A percentile compares a stretch with the other conserved stretches of the same genome.
phyloP scores from a whole-genome alignment of 345 rosid genomes.

The Melaleuca quinquenervia region DNA sequence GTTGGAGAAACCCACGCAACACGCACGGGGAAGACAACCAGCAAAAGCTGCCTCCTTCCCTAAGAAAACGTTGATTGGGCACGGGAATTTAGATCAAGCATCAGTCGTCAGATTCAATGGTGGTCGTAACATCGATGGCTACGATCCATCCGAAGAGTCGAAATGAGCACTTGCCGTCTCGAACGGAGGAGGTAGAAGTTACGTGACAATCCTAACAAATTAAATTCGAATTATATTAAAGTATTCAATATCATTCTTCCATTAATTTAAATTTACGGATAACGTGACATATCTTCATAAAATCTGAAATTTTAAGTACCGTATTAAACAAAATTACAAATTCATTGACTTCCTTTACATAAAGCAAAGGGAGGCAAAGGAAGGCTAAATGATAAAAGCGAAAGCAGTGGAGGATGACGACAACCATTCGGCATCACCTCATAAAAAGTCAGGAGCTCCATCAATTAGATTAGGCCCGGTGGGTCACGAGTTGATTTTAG shows the following conservation, averaged over 20 bases:
- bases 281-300: too few species aligned
- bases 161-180: neutral
- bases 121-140: neutral
- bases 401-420: neutral
- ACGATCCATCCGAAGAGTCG: neutral
- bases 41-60: neutral
- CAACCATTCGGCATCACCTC: neutral
- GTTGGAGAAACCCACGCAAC: neutral
- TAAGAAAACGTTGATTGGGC: neutral
- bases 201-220: neutral
- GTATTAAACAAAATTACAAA: too few species aligned
- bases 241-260: too few species aligned
- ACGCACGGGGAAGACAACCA: neutral
- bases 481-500: neutral
- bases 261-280: too few species aligned
- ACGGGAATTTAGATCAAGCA: neutral
- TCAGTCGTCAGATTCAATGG: neutral
- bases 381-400: neutral
- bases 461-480: neutral
- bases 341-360: too few species aligned
- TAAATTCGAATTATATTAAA: too few species aligned
- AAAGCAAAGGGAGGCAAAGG: neutral
- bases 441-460: neutral
- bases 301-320: too few species aligned
- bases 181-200: neutral